Conservation (phyloP, 192 early-diverging fungal species). For the Gigaspora rosea region DNA sequence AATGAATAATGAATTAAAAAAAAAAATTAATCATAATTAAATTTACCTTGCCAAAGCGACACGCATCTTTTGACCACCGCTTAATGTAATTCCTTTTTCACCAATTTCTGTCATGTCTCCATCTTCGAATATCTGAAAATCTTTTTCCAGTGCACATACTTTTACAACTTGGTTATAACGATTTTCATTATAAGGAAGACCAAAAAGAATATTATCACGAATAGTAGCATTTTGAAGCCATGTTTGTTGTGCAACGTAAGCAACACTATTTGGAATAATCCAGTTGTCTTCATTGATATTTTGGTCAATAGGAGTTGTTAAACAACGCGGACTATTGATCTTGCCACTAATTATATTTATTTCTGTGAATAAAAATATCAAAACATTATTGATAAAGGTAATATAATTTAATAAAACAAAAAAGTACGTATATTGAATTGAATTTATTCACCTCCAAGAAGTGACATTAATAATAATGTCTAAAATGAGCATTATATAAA, state of each 20-base stretch:
- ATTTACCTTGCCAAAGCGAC: constrained; percentile 66
- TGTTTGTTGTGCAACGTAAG: constrained; percentile 76
- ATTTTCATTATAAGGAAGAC: constrained; percentile 73
- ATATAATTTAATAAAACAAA: neutral
- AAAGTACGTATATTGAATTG: neutral
- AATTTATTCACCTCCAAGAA: constrained; percentile 62
- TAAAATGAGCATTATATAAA: neutral
- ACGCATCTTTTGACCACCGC: constrained; percentile 90
- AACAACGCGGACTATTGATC: constrained; percentile 45
- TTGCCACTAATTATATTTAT: constrained; percentile 55
- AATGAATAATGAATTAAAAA: constrained; percentile 14
- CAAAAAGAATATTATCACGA: constrained; percentile 67
- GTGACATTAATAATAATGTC: constrained; percentile 71
- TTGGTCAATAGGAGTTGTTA: constrained; percentile 11
- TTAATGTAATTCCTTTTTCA: constrained; percentile 86
- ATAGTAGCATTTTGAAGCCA: constrained; percentile 61
- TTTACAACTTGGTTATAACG: constrained; percentile 54
- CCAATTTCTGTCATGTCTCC: constrained; percentile 95
- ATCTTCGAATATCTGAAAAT: constrained; percentile 82
- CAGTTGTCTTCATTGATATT: constrained; percentile 29
- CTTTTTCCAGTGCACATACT: constrained; percentile 80
- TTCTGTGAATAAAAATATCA: constrained; percentile 36
- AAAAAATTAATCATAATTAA: constrained; percentile 62
- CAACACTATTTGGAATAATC: constrained; percentile 58
- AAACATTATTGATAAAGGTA: neutral